Percentiles rank a stretch among this genome's conserved stretches.
phyloP scores from a whole-genome alignment of 805 yeast species.

The Saccharomycopsis selenospora region DNA sequence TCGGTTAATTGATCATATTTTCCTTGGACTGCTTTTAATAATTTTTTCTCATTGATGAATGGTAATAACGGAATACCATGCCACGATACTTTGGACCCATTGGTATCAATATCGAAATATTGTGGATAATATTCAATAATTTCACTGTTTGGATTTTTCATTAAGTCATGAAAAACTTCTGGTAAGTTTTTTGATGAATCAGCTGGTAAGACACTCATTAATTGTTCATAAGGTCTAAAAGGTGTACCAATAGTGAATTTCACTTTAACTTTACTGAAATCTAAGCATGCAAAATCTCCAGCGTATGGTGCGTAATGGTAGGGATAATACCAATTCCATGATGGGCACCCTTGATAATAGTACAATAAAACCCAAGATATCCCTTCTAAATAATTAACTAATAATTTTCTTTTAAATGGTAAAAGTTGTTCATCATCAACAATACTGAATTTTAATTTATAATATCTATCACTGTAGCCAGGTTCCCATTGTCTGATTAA shows the following conservation, averaged over 20 bases:
- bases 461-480: slow-evolving; percentile 81
- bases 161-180: slow-evolving; percentile 67
- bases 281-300: slow-evolving; percentile 61
- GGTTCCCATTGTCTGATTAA: slow-evolving; percentile 73
- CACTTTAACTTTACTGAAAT: slow-evolving; percentile 39
- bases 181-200: slow-evolving; percentile 87
- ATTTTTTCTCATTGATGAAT: slow-evolving; percentile 77
- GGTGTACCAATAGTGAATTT: slow-evolving; percentile 66
- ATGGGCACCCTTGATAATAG: slow-evolving; percentile 96
- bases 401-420: slow-evolving; percentile 50
- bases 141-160: slow-evolving; percentile 73
- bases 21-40: slow-evolving; percentile 56
- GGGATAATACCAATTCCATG: slow-evolving; percentile 98
- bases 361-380: slow-evolving; percentile 93
- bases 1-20: slow-evolving; percentile 59
- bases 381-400: slow-evolving; percentile 78
- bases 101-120: slow-evolving; percentile 86
- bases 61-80: slow-evolving; percentile 89
- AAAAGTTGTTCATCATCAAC: slow-evolving; percentile 47
- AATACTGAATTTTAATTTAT: slow-evolving; percentile 62
- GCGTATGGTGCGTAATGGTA: slow-evolving; percentile 98
- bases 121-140: slow-evolving; percentile 89
- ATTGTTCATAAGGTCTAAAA: slow-evolving; percentile 84
- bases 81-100: slow-evolving; percentile 93
- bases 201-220: slow-evolving; percentile 93